Evolutionary conservation across 495 filamentous ascomycete species (phyloP).

Genomic region (Thozetella sp.): DNA sequence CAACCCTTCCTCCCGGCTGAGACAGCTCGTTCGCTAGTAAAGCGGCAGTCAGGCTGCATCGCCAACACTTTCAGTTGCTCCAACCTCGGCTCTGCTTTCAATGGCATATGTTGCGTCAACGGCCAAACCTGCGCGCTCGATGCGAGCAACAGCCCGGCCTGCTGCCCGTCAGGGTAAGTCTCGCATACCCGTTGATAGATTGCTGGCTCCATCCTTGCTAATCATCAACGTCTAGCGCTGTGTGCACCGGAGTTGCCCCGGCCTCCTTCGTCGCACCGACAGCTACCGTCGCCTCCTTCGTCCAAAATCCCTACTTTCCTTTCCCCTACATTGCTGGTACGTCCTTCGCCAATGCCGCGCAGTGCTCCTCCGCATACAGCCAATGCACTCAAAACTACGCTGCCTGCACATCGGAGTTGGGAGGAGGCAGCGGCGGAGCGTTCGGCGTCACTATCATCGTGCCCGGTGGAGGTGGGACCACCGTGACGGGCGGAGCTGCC

Average conservation of each 20-base stretch:
- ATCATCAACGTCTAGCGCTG: slow-evolving; percentile 26
- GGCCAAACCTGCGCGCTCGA: slow-evolving; percentile 44
- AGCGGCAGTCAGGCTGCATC: slow-evolving; percentile 25
- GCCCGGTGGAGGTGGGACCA: slow-evolving; percentile 53
- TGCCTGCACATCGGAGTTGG: slow-evolving; percentile 62
- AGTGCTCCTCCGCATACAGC: slow-evolving; percentile 67
- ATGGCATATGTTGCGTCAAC: slow-evolving; percentile 43
- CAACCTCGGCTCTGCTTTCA: slow-evolving; percentile 33
- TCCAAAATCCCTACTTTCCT: slow-evolving; percentile 61
- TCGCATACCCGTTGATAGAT: background rate
- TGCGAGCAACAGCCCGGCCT: slow-evolving; percentile 39
- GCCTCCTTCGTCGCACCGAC: slow-evolving; percentile 45
- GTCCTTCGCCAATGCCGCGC: slow-evolving; percentile 60
- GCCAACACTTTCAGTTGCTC: slow-evolving; percentile 46
- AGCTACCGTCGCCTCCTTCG: slow-evolving; percentile 35
- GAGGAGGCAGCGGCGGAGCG: slow-evolving; percentile 46
- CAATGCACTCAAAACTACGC: slow-evolving; percentile 66
- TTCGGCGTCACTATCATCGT: slow-evolving; percentile 68
- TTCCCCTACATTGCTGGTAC: slow-evolving; percentile 68
- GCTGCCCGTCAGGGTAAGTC: slow-evolving; percentile 46
- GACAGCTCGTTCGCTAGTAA: slow-evolving; percentile 18
- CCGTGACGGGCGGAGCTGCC: slow-evolving; percentile 39
- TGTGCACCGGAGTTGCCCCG: slow-evolving; percentile 46
- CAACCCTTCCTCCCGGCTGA: slow-evolving; percentile 29
- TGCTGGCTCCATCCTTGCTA: background rate